phyloP scores from a whole-genome alignment of 192 early-diverging fungal species.

The Backusella sp. region DNA sequence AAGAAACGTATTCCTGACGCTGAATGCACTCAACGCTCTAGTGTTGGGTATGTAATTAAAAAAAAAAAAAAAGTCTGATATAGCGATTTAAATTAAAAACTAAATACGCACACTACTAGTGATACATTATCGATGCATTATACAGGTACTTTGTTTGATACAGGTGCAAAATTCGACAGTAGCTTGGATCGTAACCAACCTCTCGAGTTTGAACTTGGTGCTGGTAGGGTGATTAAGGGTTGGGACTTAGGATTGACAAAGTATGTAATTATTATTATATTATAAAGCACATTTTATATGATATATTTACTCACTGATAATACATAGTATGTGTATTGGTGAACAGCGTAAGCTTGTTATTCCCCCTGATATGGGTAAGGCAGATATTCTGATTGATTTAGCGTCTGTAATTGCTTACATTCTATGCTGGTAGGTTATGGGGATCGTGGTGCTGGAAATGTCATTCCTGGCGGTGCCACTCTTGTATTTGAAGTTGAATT shows the following conservation, averaged over 20 bases:
- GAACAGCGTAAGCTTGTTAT: conserved; percentile 77
- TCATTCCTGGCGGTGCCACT: conserved; percentile 79
- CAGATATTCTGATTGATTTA: not conserved
- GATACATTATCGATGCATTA: conserved; percentile 77
- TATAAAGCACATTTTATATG: not conserved
- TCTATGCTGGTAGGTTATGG: conserved; percentile 63
- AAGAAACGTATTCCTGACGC: conserved; percentile 51
- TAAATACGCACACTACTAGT: conserved; percentile 27
- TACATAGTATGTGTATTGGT: conserved; percentile 70
- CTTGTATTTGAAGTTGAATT: conserved; percentile 83
- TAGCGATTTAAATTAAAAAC: not conserved
- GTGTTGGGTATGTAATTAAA: conserved; percentile 37
- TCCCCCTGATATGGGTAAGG: conserved; percentile 57
- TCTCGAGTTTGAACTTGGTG: conserved; percentile 73
- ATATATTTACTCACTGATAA: not conserved
- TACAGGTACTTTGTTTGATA: conserved; percentile 63
- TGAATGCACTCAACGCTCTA: conserved; percentile 46
- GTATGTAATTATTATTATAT: conserved; percentile 12
- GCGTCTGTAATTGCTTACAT: not conserved
- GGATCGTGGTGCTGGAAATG: conserved; percentile 65
- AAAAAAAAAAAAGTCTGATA: not conserved
- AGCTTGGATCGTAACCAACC: conserved; percentile 62
- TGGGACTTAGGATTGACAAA: conserved; percentile 75
- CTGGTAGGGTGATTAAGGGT: conserved; percentile 72
- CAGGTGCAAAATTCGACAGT: conserved; percentile 72